Conservation (phyloP, 2,329 filamentous ascomycete genomes). For the Alternaria rosae region DNA sequence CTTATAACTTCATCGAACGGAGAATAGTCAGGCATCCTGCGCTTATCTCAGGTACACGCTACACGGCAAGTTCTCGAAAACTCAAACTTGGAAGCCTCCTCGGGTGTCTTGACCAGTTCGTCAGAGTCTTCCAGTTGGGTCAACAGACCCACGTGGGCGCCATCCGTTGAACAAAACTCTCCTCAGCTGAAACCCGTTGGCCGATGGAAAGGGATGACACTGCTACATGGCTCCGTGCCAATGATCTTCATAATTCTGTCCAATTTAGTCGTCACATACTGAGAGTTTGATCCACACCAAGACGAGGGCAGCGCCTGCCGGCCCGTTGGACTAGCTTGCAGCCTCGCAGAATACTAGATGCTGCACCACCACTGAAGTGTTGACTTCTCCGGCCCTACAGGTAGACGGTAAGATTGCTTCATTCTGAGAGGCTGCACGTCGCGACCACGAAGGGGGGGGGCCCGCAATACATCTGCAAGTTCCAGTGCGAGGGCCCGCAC, state of each 20-base stretch:
- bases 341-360: slow-evolving; percentile 12
- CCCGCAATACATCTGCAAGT: slow-evolving; percentile 16
- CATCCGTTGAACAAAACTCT: slow-evolving; percentile 6
- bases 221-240: slow-evolving; percentile 15
- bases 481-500: slow-evolving; percentile 27
- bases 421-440: slow-evolving; percentile 21
- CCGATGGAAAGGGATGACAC: slow-evolving; percentile 17
- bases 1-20: not conserved
- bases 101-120: not conserved
- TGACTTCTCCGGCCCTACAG: slow-evolving; percentile 27
- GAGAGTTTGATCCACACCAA: slow-evolving; percentile 8
- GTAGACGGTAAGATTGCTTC: slow-evolving; percentile 26
- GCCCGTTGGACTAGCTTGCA: slow-evolving; percentile 32
- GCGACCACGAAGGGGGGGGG: slow-evolving; percentile 20
- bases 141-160: slow-evolving; percentile 11
- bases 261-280: slow-evolving; percentile 16
- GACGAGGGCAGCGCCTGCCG: slow-evolving; percentile 22
- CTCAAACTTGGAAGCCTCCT: not conserved
- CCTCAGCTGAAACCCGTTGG: slow-evolving; percentile 18
- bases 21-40: not conserved
- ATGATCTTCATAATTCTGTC: slow-evolving; percentile 21
- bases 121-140: slow-evolving; percentile 3
- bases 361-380: slow-evolving; percentile 19
- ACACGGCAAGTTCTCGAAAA: slow-evolving; percentile 5
- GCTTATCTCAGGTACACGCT: slow-evolving; percentile 11